Conservation (phyloP, 202 grass and related monocot genomes). For the Panicum virgatum region DNA sequence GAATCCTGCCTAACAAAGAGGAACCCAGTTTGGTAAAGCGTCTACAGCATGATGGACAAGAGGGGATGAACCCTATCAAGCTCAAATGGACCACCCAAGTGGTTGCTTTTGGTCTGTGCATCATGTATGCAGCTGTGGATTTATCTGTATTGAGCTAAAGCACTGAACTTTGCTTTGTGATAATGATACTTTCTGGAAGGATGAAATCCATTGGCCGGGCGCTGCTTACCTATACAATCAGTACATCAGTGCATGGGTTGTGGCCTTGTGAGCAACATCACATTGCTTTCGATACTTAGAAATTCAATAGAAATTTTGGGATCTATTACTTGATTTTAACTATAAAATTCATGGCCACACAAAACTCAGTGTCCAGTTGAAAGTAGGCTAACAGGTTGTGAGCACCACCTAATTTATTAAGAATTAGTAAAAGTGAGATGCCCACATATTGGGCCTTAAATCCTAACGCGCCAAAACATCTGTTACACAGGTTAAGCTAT, state of each 20-base stretch:
- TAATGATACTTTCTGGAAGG: conserved; percentile 1
- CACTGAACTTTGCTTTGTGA: not conserved
- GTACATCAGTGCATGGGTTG: not conserved
- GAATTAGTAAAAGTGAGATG: not conserved
- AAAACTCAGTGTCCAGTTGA: not conserved
- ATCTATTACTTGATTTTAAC: not conserved
- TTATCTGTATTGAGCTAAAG: not conserved
- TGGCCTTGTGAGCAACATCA: not conserved
- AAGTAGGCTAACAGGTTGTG: not conserved
- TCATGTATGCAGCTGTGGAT: conserved; percentile 2
- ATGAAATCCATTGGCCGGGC: not conserved
- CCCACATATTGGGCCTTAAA: not conserved
- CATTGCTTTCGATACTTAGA: not conserved
- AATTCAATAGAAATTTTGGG: not conserved
- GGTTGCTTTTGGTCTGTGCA: conserved; percentile 8
- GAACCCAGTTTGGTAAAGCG: conserved; percentile 14
- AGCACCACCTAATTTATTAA: not conserved
- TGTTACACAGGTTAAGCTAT: not conserved
- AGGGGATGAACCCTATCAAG: conserved; percentile 33
- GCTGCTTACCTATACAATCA: not conserved
- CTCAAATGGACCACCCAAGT: conserved; percentile 26
- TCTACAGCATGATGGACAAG: conserved; percentile 19
- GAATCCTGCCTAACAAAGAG: conserved; percentile 13
- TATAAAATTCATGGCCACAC: not conserved
- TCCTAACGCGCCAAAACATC: not conserved